A percentile compares a stretch with the other conserved stretches of the same genome.
These are phyloP conservation scores for Tricholoma saponaceum DNA, from an alignment of 768 basidiomycete genomes.

Conservation along the genomic window DNA sequence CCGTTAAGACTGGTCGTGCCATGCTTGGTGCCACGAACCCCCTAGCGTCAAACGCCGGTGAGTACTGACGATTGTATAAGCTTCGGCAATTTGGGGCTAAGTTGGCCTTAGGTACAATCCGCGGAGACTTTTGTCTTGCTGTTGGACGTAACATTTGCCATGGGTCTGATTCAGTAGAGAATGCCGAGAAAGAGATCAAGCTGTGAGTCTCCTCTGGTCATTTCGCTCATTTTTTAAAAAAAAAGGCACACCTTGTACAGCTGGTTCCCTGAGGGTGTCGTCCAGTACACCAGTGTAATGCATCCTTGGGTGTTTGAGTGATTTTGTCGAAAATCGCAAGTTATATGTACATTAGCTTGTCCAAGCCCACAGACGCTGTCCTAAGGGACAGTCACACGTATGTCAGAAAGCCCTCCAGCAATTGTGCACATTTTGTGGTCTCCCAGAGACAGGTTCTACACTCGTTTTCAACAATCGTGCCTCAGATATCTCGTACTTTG, in stretches of 20 bases:
- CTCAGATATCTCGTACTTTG: too few species aligned
- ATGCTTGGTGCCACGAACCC: slow-evolving; percentile 99
- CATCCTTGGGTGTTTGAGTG: slow-evolving; percentile 82
- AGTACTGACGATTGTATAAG: slow-evolving; percentile 21
- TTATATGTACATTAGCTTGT: slow-evolving; percentile 13
- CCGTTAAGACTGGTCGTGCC: slow-evolving; percentile 90
- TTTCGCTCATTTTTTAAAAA: slow-evolving; percentile 6
- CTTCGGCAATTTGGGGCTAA: slow-evolving; percentile 5
- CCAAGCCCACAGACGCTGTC: background rate
- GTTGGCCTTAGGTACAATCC: slow-evolving; percentile 71
- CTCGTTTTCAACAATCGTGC: too few species aligned
- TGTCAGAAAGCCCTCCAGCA: too few species aligned
- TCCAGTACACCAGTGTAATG: slow-evolving; percentile 64
- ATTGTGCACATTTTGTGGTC: too few species aligned
- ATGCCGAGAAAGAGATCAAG: slow-evolving; percentile 89
- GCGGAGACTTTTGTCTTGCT: slow-evolving; percentile 92
- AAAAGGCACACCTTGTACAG: slow-evolving; percentile 30
- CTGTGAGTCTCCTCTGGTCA: slow-evolving; percentile 51
- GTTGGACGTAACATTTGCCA: slow-evolving; percentile 95
- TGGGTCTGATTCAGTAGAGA: slow-evolving; percentile 86
- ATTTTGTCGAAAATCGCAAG: slow-evolving; percentile 20
- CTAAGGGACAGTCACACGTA: background rate
- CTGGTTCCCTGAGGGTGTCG: slow-evolving; percentile 88
- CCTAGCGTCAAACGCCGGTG: slow-evolving; percentile 80
- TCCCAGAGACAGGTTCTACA: too few species aligned